Conservation (phyloP, 2,329 filamentous ascomycete species). For the Aspergillus ustus region DNA sequence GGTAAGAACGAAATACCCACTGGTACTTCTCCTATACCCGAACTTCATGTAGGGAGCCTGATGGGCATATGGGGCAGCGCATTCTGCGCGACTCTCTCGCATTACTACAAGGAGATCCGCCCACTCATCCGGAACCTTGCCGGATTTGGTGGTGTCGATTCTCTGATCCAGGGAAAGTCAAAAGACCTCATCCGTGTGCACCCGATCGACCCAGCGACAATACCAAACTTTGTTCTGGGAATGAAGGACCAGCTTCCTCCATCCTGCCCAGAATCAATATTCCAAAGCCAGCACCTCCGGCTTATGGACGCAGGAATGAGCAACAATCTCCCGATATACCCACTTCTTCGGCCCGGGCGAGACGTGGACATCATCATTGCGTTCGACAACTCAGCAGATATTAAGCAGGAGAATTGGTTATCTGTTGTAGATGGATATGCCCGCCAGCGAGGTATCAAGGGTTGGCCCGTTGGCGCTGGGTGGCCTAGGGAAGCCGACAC, state of each 20-base stretch:
- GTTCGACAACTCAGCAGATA: conserved; percentile 93
- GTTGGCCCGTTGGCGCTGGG: conserved; percentile 93
- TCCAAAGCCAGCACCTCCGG: conserved; percentile 71
- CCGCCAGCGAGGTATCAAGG: conserved; percentile 83
- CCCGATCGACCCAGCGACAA: conserved; percentile 86
- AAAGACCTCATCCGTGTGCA: conserved; percentile 89
- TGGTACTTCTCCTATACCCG: conserved; percentile 74
- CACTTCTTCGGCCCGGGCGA: conserved; percentile 82
- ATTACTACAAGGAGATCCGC: conserved; percentile 94
- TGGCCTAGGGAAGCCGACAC: conserved; percentile 74
- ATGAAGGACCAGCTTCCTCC: conserved; percentile 76
- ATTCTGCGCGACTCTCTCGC: conserved; percentile 92
- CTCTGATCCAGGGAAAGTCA: conserved; percentile 79
- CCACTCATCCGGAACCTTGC: conserved; percentile 76
- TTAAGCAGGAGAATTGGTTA: conserved; percentile 93
- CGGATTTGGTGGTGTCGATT: conserved; percentile 77
- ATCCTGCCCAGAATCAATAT: conserved; percentile 78
- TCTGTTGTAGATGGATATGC: conserved; percentile 93
- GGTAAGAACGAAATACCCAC: conserved; percentile 69
- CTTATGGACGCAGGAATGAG: conserved; percentile 99
- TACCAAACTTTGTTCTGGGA: conserved; percentile 87
- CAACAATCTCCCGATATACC: conserved; percentile 96
- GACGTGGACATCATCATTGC: conserved; percentile 88
- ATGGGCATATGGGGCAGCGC: conserved; percentile 97
- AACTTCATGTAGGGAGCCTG: conserved; percentile 79